Evolutionary conservation across 495 filamentous ascomycete genomes (phyloP), one percentile per base, ranked within the genome.

Genomic region (Penicillium odoratum): DNA sequence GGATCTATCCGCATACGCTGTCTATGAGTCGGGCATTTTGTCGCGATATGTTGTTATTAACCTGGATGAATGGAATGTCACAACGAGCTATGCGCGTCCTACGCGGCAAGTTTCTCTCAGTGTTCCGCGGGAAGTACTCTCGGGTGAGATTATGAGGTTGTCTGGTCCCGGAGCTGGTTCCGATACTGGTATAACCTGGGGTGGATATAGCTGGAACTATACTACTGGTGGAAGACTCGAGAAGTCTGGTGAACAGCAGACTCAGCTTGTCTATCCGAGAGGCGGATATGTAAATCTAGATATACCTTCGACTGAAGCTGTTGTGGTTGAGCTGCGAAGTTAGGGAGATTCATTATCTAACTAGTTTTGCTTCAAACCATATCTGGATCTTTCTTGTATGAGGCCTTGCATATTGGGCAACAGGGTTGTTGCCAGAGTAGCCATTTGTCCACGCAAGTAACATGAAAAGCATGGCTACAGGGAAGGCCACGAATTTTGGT

Each of bases 21-120:
- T 60, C 1, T 63, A 63, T 45, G 53, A 63, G 38, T 56, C 56
- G 3, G 53, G 33, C 11, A 33, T 46, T 7, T 38, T 63, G n/a
- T n/a, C 48, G 15, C 48, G 49, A 45, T 63, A 63, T 28, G 56
- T 59, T n/a, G 56, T 63, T 13, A 43, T 63, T 18, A 63, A 63
- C 15, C 43, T 63, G 7, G 53, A 63, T 26, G 61, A 59, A 45
- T 63, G 61, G 61, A 63, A 63, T 33, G 29, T 57, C 7, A 59
- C 61, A 7, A 59, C 61, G 4, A 16, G 25, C 3, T 63, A 63
- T 46, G 31, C 53, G 18, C 53, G 61, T 34, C 61, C 61, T n/a
- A 38, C 18, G 15, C 56, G 46, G 21, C 44, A 38, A 13, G 13
- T 63, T 21, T 15, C 26, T 28, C 48, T 63, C 8, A 16, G 36